Percentiles rank a stretch among this genome's conserved stretches.
Evolutionary conservation across 164 flowering plant species (phyloP).

Genomic region (Brasenia schreberi): DNA sequence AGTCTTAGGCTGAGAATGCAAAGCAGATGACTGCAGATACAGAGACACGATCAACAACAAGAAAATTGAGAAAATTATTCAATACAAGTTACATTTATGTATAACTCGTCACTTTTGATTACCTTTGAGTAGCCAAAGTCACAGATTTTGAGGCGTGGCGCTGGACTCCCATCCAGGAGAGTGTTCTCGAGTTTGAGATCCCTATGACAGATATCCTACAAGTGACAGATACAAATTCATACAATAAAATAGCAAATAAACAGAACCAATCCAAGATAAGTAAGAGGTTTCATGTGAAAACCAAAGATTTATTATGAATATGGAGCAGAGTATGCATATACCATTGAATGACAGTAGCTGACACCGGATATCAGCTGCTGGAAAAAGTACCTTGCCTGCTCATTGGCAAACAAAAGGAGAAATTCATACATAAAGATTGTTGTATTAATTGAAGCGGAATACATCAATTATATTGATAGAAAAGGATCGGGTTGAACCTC

Average conservation of each 20-base stretch:
- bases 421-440: not conserved
- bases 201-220: conserved; percentile 74
- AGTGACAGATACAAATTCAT: not conserved
- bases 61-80: not conserved
- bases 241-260: not conserved
- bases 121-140: conserved; percentile 88
- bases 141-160: conserved; percentile 66
- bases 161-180: conserved; percentile 56
- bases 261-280: not conserved
- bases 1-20: conserved; percentile 86
- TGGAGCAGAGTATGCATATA: conserved; percentile 7
- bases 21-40: conserved; percentile 45
- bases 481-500: conserved; percentile 32
- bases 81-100: not conserved
- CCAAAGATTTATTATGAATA: not conserved
- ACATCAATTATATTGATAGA: not conserved
- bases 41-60: conserved; percentile 3
- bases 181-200: conserved; percentile 82
- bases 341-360: conserved; percentile 91
- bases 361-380: conserved; percentile 94
- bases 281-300: not conserved
- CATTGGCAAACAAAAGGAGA: not conserved
- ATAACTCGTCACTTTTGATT: conserved; percentile 1
- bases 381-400: conserved; percentile 80
- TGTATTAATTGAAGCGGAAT: not conserved